phyloP scores from a whole-genome alignment of 1,284 basidiomycete species.

The Earliella scabrosa region DNA sequence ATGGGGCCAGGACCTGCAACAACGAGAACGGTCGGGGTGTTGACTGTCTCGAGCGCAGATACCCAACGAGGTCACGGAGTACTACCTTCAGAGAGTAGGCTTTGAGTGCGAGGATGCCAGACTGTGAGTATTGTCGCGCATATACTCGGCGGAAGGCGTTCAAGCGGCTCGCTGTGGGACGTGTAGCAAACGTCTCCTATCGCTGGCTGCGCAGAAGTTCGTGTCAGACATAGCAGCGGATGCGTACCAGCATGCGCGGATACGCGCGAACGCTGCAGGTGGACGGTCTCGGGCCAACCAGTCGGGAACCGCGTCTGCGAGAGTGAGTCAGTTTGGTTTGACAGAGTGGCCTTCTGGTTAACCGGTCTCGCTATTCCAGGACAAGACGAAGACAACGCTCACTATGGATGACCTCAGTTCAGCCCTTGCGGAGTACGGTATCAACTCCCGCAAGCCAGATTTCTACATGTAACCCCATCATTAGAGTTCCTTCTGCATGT shows the following conservation, averaged over 20 bases:
- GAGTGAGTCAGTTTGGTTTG: conserved; percentile 56
- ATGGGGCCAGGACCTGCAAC: not conserved
- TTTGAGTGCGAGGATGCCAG: conserved; percentile 96
- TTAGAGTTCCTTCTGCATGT: conserved; percentile 3
- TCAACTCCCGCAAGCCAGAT: conserved; percentile 91
- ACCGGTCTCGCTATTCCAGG: conserved; percentile 56
- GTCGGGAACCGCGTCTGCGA: conserved; percentile 61
- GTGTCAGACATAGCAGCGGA: conserved; percentile 97
- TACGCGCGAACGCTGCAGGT: conserved; percentile 81
- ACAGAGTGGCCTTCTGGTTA: no score
- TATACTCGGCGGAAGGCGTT: conserved; percentile 5
- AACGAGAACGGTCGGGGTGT: not conserved
- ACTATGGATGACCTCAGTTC: conserved; percentile 97
- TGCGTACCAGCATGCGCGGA: conserved; percentile 96
- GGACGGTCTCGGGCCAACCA: conserved; percentile 68
- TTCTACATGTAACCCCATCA: conserved; percentile 77
- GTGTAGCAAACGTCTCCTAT: conserved; percentile 87
- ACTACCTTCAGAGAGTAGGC: conserved; percentile 94
- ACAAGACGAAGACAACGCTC: conserved; percentile 94
- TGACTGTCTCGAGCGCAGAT: conserved; percentile 60
- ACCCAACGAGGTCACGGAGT: conserved; percentile 97
- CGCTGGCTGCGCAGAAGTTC: conserved; percentile 97
- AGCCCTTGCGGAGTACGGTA: conserved; percentile 94
- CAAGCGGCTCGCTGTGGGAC: conserved; percentile 1
- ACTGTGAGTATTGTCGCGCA: conserved; percentile 58